Evolutionary conservation across 768 basidiomycete species (phyloP).

Genomic region (Tylopilus sp.): DNA sequence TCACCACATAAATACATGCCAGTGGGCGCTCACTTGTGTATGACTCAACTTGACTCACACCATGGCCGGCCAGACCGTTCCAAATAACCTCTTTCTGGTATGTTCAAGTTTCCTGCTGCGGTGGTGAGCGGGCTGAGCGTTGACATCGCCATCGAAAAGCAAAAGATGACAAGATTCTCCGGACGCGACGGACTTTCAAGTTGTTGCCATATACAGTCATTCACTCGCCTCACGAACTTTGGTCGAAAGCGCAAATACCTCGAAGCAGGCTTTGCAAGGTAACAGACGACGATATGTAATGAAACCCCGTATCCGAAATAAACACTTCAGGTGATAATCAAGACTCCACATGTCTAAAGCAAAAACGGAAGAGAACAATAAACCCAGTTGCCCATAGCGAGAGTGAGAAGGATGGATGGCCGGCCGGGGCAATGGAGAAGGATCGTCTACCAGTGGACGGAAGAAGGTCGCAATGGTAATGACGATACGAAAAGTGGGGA

Average conservation of each 20-base stretch:
- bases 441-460: constrained; percentile 7
- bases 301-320: not conserved
- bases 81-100: no score
- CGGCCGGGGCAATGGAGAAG: constrained; percentile 17
- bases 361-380: constrained; percentile 58
- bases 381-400: constrained; percentile 32
- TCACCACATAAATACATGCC: no score
- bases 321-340: constrained; percentile 1
- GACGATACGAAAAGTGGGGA: constrained; percentile 23
- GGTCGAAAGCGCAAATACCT: constrained; percentile 72
- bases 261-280: constrained; percentile 50
- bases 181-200: no score
- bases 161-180: no score
- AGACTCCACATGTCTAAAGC: constrained; percentile 38
- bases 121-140: no score
- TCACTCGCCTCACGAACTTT: constrained; percentile 76
- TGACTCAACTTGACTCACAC: not conserved
- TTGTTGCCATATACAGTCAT: not conserved
- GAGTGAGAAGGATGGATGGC: constrained; percentile 13
- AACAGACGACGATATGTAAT: constrained; percentile 2
- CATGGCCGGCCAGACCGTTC: no score
- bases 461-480: constrained; percentile 30
- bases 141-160: no score
- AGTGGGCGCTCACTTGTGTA: no score
- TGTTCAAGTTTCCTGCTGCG: no score